Conservation (phyloP, 805 yeast genomes). For the Cephaloascus albidus region DNA sequence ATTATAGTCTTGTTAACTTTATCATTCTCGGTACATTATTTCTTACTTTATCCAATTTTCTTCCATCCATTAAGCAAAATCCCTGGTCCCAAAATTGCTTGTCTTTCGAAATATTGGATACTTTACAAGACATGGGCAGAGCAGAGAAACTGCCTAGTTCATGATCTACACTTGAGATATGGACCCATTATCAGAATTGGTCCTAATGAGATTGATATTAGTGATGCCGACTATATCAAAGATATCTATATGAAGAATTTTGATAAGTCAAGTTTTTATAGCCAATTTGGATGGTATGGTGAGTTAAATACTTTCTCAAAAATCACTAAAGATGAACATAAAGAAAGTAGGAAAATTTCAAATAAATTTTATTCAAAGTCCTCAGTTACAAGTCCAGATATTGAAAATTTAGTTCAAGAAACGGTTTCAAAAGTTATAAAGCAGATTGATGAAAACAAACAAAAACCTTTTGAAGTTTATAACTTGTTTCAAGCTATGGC, state of each 20-base stretch:
- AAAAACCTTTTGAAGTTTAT: conserved; percentile 40
- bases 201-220: conserved; percentile 53
- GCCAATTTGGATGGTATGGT: conserved; percentile 52
- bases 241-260: conserved; percentile 48
- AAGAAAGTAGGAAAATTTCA: conserved; percentile 27
- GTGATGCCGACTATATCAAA: conserved; percentile 38
- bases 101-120: conserved; percentile 31
- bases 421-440: conserved; percentile 17
- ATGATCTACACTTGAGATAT: conserved; percentile 40
- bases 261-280: conserved; percentile 51
- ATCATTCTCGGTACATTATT: too few relatives aligned
- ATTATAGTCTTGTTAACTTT: too few relatives aligned
- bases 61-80: conserved; percentile 38
- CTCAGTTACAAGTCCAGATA: conserved; percentile 17
- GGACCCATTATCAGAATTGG: conserved; percentile 57
- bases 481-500: conserved; percentile 63
- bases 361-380: conserved; percentile 36
- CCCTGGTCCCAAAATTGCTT: conserved; percentile 52
- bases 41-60: conserved; percentile 39
- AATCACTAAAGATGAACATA: conserved; percentile 38
- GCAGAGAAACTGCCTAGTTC: conserved; percentile 39
- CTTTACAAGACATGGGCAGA: conserved; percentile 34
- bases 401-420: conserved; percentile 20
- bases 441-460: conserved; percentile 1
- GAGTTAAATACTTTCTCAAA: conserved; percentile 50